Percentiles rank a stretch among this genome's conserved stretches.
These are phyloP conservation scores for Castanea sativa DNA, from an alignment of 306 rosid species.

Conservation along the genomic window DNA sequence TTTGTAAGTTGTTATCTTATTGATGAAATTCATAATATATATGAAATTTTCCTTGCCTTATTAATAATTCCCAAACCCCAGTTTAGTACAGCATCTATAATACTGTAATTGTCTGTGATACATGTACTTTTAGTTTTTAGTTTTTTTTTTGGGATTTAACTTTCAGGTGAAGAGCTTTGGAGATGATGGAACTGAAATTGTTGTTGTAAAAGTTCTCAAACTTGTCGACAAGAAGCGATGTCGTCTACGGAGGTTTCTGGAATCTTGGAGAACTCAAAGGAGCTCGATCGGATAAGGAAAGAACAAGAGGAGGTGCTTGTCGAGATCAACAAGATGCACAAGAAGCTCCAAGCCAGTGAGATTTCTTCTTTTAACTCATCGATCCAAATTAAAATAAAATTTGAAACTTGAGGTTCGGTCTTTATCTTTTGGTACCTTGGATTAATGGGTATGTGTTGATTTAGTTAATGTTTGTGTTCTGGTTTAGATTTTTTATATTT, in stretches of 20 bases:
- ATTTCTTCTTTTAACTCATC: neutral
- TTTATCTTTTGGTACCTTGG: neutral
- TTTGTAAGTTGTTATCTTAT: too few relatives aligned
- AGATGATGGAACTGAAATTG: slow-evolving; percentile 10
- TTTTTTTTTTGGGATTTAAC: neutral
- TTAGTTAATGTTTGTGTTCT: slow-evolving; percentile 8
- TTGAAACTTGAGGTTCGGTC: neutral
- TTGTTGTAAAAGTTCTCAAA: slow-evolving; percentile 5
- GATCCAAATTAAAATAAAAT: neutral
- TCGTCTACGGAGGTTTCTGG: slow-evolving; percentile 67
- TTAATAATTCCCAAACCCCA: too few relatives aligned
- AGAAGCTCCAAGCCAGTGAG: slow-evolving; percentile 78
- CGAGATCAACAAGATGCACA: slow-evolving; percentile 92
- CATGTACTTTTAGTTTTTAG: too few relatives aligned
- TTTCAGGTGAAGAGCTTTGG: neutral
- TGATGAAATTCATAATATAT: too few relatives aligned
- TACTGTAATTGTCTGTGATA: too few relatives aligned
- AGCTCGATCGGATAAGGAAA: slow-evolving; percentile 89
- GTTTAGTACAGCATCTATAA: too few relatives aligned
- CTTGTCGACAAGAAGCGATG: slow-evolving; percentile 43
- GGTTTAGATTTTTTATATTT: slow-evolving; percentile 4
- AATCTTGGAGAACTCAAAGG: slow-evolving; percentile 74
- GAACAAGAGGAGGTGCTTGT: slow-evolving; percentile 66
- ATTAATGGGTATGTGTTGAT: neutral
- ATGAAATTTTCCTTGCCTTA: too few relatives aligned